Evolutionary conservation across 441 rosid genomes (phyloP), one percentile per base, ranked within the genome.

Genomic region (Gossypium schwendimanii): DNA sequence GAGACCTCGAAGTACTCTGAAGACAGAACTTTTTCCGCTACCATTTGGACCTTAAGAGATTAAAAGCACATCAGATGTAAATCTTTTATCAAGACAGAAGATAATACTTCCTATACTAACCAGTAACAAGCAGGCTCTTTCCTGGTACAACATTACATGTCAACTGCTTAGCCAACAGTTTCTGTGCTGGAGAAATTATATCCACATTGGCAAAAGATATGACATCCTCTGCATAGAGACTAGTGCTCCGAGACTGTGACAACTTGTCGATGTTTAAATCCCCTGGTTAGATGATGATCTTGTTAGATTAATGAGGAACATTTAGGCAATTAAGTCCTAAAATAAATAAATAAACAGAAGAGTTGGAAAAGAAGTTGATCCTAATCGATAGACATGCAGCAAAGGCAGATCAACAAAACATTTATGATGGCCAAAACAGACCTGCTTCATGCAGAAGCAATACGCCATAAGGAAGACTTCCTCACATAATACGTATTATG

Each of bases 91-190:
- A 66, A 53, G 68, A 50, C 63, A 12, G 63, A 72, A 45, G 18
- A 77, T 57, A 11, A 61, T 28, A 80, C 60, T 45, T 64, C 70
- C 50, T 80, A 74, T 73, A 80, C 92, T 72, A 82, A 96, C 99
- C 99, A 75, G 99, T 96, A 74, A 96, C 93, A 74, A 96, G 99
- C 69, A 96, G 76, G 87, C 99, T 96, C 73, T 88, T 88, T 77
- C 96, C 97, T 52, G 90, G 80, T 50, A 57, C 83, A 73, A 96
- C 73, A 45, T 93, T 87, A 82, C 89, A 93, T 44, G 95, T 86
- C 84, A 96, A 84, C 86, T 88, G 82, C 90, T 89, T 82, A 36
- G 97, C 98, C 90, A 93, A 84, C 78, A 92, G 71, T 82, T 93
- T 96, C 88, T 89, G 97, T 49, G 91, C 84, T 26, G 99, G 98